phyloP scores from a whole-genome alignment of 495 filamentous ascomycete genomes.

The Penicillium goetzii region DNA sequence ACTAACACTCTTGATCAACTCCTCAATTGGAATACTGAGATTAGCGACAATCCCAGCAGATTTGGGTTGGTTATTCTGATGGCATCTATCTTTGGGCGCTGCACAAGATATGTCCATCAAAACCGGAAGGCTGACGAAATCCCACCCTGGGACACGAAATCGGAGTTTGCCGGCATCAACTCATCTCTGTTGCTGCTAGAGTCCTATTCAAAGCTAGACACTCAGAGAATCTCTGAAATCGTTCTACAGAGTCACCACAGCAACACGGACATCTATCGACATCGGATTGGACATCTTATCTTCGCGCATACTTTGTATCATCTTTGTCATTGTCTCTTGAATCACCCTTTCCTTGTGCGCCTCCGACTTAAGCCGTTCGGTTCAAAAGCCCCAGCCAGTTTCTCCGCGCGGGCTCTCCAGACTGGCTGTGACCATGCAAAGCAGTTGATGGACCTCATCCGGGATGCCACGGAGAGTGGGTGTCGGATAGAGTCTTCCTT shows the following conservation, averaged over 20 bases:
- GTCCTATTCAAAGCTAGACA: slow-evolving; percentile 29
- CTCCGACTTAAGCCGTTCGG: slow-evolving; percentile 27
- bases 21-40: slow-evolving; percentile 25
- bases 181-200: slow-evolving; percentile 35
- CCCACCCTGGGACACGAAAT: slow-evolving; percentile 40
- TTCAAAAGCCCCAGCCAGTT: slow-evolving; percentile 28
- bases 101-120: slow-evolving; percentile 34
- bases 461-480: slow-evolving; percentile 21
- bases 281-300: slow-evolving; percentile 28
- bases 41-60: slow-evolving; percentile 25
- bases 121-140: slow-evolving; percentile 21
- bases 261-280: slow-evolving; percentile 17
- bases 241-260: slow-evolving; percentile 5
- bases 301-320: slow-evolving; percentile 38
- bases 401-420: slow-evolving; percentile 27
- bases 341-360: slow-evolving; percentile 35
- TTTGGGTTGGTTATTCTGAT: slow-evolving; percentile 34
- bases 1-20: slow-evolving; percentile 32
- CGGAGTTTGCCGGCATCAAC: slow-evolving; percentile 32
- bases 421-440: slow-evolving; percentile 27
- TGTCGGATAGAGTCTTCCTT: slow-evolving; percentile 29
- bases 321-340: slow-evolving; percentile 36
- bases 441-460: slow-evolving; percentile 26
- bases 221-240: slow-evolving; percentile 13
- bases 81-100: slow-evolving; percentile 34